phyloP scores from a whole-genome alignment of 345 rosid species.

The Pugionium cornutum region DNA sequence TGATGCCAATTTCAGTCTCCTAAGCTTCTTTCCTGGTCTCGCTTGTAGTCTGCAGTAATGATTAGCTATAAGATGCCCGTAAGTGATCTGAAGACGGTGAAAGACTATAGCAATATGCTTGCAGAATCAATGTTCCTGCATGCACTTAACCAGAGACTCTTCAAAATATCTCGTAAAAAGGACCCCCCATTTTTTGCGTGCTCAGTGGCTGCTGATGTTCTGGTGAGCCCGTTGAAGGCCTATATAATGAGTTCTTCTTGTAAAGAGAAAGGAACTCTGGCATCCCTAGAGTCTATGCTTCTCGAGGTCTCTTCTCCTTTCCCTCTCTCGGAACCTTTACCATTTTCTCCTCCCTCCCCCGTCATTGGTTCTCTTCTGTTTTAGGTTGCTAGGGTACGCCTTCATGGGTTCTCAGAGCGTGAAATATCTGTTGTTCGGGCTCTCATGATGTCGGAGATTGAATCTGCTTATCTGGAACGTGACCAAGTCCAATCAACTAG shows the following conservation, averaged over 20 bases:
- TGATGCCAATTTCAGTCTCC: slow-evolving; percentile 5
- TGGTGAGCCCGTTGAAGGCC: slow-evolving; percentile 77
- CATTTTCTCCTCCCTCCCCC: slow-evolving; percentile 12
- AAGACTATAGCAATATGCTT: slow-evolving; percentile 75
- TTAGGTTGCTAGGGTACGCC: slow-evolving; percentile 84
- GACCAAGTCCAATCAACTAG: slow-evolving; percentile 90
- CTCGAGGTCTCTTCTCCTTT: slow-evolving; percentile 58
- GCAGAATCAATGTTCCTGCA: slow-evolving; percentile 76
- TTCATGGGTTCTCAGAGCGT: slow-evolving; percentile 92
- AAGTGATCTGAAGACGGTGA: slow-evolving; percentile 70
- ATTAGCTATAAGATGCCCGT: slow-evolving; percentile 82
- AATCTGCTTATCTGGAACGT: slow-evolving; percentile 94
- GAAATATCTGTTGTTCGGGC: slow-evolving; percentile 84
- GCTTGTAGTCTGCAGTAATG: slow-evolving; percentile 76
- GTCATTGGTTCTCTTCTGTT: slow-evolving; percentile 28
- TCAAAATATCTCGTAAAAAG: slow-evolving; percentile 72
- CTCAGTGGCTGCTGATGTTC: slow-evolving; percentile 76
- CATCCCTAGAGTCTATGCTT: slow-evolving; percentile 86
- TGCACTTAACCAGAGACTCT: slow-evolving; percentile 87
- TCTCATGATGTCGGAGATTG: slow-evolving; percentile 79
- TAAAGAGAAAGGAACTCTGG: slow-evolving; percentile 78
- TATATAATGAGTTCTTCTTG: slow-evolving; percentile 76
- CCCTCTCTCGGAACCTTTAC: slow-evolving; percentile 13
- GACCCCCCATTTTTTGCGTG: slow-evolving; percentile 90
- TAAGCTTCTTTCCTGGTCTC: slow-evolving; percentile 30